phyloP scores from a whole-genome alignment of 1,284 basidiomycete species.

The Mycena sp. region DNA sequence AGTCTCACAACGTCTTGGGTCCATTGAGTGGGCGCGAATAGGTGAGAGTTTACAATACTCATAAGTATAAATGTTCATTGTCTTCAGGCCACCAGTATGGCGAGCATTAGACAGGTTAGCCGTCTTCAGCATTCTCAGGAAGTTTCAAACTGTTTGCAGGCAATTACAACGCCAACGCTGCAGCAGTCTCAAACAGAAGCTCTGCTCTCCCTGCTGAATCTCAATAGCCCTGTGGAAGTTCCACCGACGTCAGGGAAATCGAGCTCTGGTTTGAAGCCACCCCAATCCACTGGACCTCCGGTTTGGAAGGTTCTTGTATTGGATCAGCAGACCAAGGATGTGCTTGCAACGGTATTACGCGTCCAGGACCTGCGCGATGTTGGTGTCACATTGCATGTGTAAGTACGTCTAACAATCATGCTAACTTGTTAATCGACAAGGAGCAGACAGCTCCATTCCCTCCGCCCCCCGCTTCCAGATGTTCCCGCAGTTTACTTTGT shows the following conservation, averaged over 20 bases:
- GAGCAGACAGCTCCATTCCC: constrained; percentile 88
- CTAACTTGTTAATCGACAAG: constrained; percentile 16
- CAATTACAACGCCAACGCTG: constrained; percentile 54
- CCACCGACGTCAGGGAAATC: constrained; percentile 47
- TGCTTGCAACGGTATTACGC: constrained; percentile 92
- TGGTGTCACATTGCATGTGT: constrained; percentile 98
- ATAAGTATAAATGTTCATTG: not conserved
- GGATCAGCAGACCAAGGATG: constrained; percentile 96
- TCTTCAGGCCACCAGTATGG: constrained; percentile 21
- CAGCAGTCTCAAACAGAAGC: constrained; percentile 85
- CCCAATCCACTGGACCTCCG: constrained; percentile 72
- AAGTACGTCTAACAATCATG: constrained; percentile 43
- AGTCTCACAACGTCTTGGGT: too few relatives aligned
- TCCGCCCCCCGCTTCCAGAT: constrained; percentile 90
- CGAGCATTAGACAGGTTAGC: constrained; percentile 27
- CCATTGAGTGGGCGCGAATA: not conserved
- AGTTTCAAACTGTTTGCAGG: constrained; percentile 6
- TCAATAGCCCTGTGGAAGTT: constrained; percentile 62
- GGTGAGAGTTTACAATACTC: not conserved
- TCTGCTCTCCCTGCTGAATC: constrained; percentile 70
- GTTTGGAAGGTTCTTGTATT: constrained; percentile 98
- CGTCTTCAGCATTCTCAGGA: not conserved
- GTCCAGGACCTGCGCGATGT: constrained; percentile 97
- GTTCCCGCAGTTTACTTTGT: constrained; percentile 99
- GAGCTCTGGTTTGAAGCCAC: constrained; percentile 53